Percentiles rank a stretch among this genome's conserved stretches.
phyloP scores from a whole-genome alignment of 345 rosid genomes.

The Angophora floribunda region DNA sequence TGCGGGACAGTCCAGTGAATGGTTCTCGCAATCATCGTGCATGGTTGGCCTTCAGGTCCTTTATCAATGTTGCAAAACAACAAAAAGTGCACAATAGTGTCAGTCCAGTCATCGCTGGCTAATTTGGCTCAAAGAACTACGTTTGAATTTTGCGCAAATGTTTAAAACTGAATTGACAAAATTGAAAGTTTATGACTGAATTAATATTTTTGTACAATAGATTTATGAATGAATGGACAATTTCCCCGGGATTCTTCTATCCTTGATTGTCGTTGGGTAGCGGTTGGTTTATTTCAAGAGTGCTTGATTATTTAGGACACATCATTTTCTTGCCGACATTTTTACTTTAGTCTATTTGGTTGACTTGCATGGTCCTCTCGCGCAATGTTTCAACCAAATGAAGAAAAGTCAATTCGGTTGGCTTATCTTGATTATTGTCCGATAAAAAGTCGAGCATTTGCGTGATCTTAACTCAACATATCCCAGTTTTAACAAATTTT shows the following conservation, averaged over 20 bases:
- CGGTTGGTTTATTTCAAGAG: background rate
- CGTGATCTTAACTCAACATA: background rate
- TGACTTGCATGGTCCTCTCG: background rate
- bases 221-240: background rate
- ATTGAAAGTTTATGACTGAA: background rate
- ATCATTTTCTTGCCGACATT: background rate
- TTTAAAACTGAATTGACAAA: background rate
- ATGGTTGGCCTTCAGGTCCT: slow-evolving; percentile 44
- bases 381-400: background rate
- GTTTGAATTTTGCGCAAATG: background rate
- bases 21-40: slow-evolving; percentile 53
- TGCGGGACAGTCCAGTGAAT: slow-evolving; percentile 59
- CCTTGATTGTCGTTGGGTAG: background rate
- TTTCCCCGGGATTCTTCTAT: background rate
- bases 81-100: background rate
- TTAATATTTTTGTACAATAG: background rate
- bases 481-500: background rate
- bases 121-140: background rate
- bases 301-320: background rate
- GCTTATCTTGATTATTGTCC: background rate
- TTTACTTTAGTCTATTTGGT: background rate
- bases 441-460: background rate
- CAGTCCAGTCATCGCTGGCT: too few species aligned
- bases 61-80: background rate
- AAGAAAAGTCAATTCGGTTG: background rate